Evolutionary conservation across 2,329 filamentous ascomycete genomes (phyloP).

Genomic region (Emydomyces testavorans): DNA sequence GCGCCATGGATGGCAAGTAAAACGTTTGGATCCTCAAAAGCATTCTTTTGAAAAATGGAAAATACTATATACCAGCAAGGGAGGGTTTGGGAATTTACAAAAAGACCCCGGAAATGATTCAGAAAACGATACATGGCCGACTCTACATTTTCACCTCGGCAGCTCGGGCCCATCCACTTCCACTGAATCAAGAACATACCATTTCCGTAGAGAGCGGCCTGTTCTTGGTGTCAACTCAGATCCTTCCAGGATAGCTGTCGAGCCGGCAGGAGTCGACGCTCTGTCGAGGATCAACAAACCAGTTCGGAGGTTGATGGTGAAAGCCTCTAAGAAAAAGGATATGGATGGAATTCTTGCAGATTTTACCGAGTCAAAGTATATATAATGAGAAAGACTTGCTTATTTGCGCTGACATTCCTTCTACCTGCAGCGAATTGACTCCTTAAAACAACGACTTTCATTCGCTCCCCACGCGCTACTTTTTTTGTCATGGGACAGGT

Average conservation of each 20-base stretch:
- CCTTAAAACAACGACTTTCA: too few species aligned
- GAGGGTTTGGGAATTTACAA: neutral
- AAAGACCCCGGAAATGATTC: neutral
- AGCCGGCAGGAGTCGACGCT: too few species aligned
- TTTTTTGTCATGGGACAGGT: too few species aligned
- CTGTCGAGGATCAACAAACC: neutral
- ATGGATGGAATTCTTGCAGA: conserved; percentile 24
- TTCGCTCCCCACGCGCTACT: too few species aligned
- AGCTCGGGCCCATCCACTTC: neutral
- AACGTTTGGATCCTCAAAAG: neutral
- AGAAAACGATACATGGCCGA: neutral
- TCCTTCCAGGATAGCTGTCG: neutral
- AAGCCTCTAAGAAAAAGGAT: conserved; percentile 20
- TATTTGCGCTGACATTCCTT: too few species aligned
- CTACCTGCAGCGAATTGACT: too few species aligned
- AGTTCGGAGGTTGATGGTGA: conserved; percentile 16
- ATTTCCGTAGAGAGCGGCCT: neutral
- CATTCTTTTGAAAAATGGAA: conserved; percentile 3
- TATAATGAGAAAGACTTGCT: too few species aligned
- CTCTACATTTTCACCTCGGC: neutral
- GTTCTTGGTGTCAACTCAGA: neutral
- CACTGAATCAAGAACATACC: neutral
- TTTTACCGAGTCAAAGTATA: conserved; percentile 19
- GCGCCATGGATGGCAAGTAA: conserved; percentile 23
- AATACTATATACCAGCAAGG: neutral